Evolutionary conservation across 805 yeast genomes (phyloP).

Genomic region (Candida nemodendra): DNA sequence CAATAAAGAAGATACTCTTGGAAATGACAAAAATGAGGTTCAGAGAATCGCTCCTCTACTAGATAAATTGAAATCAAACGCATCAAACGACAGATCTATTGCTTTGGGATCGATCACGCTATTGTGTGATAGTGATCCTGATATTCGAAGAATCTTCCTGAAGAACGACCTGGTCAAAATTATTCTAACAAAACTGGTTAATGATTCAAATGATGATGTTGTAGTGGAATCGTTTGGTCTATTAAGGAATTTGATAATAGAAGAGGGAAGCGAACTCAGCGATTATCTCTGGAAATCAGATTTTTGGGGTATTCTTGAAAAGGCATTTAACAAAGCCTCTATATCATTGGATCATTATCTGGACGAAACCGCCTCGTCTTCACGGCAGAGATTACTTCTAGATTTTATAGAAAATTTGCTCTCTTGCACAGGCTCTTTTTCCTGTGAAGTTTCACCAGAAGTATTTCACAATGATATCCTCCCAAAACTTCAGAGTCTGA

Average conservation of each 20-base stretch:
- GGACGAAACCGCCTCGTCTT: constrained; percentile 23
- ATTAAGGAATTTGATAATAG: constrained; percentile 74
- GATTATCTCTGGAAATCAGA: constrained; percentile 74
- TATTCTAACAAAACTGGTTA: constrained; percentile 60
- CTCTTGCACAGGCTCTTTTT: constrained; percentile 62
- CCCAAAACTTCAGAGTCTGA: constrained; percentile 19
- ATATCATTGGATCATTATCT: constrained; percentile 45
- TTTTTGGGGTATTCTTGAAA: constrained; percentile 62
- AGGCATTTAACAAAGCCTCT: constrained; percentile 50
- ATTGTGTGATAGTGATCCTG: constrained; percentile 61
- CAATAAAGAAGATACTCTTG: not conserved
- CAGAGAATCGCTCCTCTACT: constrained; percentile 67
- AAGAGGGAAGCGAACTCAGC: constrained; percentile 84
- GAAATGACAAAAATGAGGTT: constrained; percentile 22
- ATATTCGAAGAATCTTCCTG: constrained; percentile 59
- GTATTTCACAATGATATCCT: constrained; percentile 35
- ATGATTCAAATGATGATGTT: constrained; percentile 69
- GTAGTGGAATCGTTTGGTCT: constrained; percentile 81
- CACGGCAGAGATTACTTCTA: constrained; percentile 46
- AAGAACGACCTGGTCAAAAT: constrained; percentile 70
- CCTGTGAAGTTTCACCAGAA: constrained; percentile 58
- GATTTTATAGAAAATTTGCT: constrained; percentile 73
- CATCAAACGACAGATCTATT: constrained; percentile 72
- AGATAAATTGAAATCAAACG: constrained; percentile 56
- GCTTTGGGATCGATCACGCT: constrained; percentile 73